phyloP scores from a whole-genome alignment of 140 eudicot species.

The Ambrosia hybrid region DNA sequence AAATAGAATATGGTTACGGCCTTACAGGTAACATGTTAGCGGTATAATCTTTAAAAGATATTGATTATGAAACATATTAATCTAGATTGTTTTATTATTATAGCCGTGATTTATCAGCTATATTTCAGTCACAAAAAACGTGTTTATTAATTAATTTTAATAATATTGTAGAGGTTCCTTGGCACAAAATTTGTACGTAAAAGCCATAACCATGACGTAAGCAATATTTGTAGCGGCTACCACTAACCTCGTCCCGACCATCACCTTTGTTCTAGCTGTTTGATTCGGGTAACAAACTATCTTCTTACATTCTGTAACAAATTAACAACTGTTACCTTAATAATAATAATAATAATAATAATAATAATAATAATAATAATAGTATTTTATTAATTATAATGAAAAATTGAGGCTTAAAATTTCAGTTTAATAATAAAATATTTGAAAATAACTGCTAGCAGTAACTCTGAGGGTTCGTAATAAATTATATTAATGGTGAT shows the following conservation, averaged over 20 bases:
- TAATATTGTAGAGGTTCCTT: conserved; percentile 50
- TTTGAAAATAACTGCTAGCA: too few species aligned
- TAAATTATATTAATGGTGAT: too few species aligned
- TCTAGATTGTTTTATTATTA: background rate
- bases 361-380: too few species aligned
- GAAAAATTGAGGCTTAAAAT: too few species aligned
- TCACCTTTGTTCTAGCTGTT: conserved; percentile 55
- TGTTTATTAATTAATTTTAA: background rate
- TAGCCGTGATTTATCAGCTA: background rate
- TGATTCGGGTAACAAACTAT: conserved; percentile 38
- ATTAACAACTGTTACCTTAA: background rate
- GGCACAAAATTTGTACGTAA: conserved; percentile 49
- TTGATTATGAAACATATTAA: too few species aligned
- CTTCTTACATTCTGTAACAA: background rate
- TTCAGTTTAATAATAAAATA: too few species aligned
- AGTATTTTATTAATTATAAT: too few species aligned
- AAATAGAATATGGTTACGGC: background rate
- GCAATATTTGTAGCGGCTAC: conserved; percentile 62
- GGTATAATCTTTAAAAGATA: too few species aligned
- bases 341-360: too few species aligned
- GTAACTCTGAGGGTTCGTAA: too few species aligned
- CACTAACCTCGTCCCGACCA: conserved; percentile 58
- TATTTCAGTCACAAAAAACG: too few species aligned
- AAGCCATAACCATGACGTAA: conserved; percentile 48
- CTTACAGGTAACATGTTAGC: too few species aligned